These are phyloP conservation scores for Exsudoporus frostii DNA, from an alignment of 768 basidiomycete species.

Conservation along the genomic window DNA sequence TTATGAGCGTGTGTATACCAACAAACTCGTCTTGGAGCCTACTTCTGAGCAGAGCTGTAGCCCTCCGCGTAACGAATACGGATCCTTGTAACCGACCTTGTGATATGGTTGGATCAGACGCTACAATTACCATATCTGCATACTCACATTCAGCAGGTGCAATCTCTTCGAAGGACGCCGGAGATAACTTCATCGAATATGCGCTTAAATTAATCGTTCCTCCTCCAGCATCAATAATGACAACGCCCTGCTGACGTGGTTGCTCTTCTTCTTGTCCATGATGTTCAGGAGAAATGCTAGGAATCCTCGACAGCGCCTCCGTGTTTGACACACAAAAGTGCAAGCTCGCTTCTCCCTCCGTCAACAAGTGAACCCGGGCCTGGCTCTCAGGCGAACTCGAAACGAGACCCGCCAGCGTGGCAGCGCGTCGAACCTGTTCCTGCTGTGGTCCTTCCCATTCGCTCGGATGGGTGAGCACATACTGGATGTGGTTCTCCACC, in stretches of 20 bases:
- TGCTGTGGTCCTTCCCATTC: slow-evolving; percentile 66
- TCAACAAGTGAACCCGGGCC: slow-evolving; percentile 51
- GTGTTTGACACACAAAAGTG: slow-evolving; percentile 53
- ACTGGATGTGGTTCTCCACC: slow-evolving; percentile 42
- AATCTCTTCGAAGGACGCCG: slow-evolving; percentile 39
- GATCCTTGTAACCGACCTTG: slow-evolving; percentile 42
- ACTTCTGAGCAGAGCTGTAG: slow-evolving; percentile 31
- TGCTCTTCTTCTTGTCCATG: slow-evolving; percentile 17
- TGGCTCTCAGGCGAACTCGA: slow-evolving; percentile 37
- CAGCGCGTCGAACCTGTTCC: slow-evolving; percentile 51
- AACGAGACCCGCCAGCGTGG: slow-evolving; percentile 49
- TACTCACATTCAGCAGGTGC: slow-evolving; percentile 35
- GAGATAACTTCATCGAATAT: slow-evolving; percentile 38
- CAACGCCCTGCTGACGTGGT: slow-evolving; percentile 33
- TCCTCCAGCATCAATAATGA: slow-evolving; percentile 53
- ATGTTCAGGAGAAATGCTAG: slow-evolving; percentile 19
- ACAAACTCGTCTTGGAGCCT: background rate
- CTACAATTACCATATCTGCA: background rate
- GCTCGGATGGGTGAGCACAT: slow-evolving; percentile 60
- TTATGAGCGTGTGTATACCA: background rate
- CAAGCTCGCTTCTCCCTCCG: slow-evolving; percentile 61
- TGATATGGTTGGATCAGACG: background rate
- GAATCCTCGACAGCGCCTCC: slow-evolving; percentile 23
- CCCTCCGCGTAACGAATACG: slow-evolving; percentile 37
- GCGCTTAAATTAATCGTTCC: slow-evolving; percentile 43